Conservation (phyloP, 2,329 filamentous ascomycete species). For the Pyrenophora graminea region DNA sequence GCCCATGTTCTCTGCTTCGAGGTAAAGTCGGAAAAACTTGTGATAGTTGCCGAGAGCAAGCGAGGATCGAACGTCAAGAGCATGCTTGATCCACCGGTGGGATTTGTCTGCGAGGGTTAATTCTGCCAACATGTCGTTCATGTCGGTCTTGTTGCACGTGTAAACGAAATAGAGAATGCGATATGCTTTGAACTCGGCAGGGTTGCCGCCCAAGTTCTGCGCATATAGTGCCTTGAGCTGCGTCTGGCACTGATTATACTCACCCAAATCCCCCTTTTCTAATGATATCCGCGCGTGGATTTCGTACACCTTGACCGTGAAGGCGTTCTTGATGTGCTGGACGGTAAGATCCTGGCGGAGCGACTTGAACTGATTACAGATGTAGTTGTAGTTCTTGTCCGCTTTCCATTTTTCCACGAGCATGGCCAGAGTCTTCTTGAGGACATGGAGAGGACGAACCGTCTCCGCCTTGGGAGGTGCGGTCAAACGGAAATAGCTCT, state of each 20-base stretch:
- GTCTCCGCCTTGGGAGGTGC: conserved; percentile 84
- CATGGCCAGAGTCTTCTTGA: conserved; percentile 83
- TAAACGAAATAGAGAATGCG: conserved; percentile 99
- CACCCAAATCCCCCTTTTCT: conserved; percentile 98
- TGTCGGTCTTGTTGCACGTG: conserved; percentile 94
- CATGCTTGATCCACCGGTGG: conserved; percentile 82
- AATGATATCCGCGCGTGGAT: conserved; percentile 96
- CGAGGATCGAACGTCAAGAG: conserved; percentile 86
- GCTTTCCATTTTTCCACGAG: conserved; percentile 93
- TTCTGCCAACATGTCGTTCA: conserved; percentile 98
- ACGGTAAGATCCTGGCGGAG: conserved; percentile 97
- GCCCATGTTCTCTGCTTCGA: conserved; percentile 94
- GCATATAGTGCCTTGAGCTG: conserved; percentile 91
- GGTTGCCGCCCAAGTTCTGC: conserved; percentile 83
- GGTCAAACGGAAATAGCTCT: conserved; percentile 92
- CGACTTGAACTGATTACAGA: conserved; percentile 99
- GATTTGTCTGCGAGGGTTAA: conserved; percentile 97
- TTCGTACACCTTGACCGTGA: conserved; percentile 95
- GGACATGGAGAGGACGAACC: conserved; percentile 79
- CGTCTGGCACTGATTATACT: conserved; percentile 99
- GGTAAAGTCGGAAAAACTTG: conserved; percentile 94
- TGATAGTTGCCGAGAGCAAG: conserved; percentile 95
- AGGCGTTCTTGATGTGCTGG: conserved; percentile 94
- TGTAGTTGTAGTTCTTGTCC: conserved; percentile 94
- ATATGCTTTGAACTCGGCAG: conserved; percentile 97